Evolutionary conservation across 805 yeast genomes (phyloP).

Genomic region (Metschnikowia vanudenii): DNA sequence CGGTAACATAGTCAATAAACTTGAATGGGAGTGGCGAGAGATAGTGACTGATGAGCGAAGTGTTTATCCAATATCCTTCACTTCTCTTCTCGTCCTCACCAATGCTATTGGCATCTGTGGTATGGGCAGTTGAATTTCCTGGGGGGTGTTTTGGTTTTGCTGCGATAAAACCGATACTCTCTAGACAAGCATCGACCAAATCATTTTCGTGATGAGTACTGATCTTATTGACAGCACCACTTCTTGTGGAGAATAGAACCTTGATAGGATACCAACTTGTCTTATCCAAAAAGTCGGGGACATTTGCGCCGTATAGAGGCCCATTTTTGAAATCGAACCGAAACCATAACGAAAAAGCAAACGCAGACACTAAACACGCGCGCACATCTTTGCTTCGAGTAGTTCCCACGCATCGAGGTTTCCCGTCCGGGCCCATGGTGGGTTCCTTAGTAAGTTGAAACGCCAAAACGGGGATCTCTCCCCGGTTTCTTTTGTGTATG

Average conservation of each 20-base stretch:
- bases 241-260: background rate
- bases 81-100: conserved; percentile 1
- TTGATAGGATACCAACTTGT: conserved; percentile 1
- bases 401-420: background rate
- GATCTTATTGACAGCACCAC: background rate
- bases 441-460: background rate
- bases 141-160: background rate
- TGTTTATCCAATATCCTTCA: conserved; percentile 2
- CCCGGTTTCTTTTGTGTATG: background rate
- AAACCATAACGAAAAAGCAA: conserved; percentile 7
- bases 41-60: background rate
- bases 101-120: conserved; percentile 2
- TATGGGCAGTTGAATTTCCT: background rate
- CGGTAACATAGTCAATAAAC: conserved; percentile 2
- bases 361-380: conserved; percentile 5
- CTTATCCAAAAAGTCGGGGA: background rate
- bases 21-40: background rate
- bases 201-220: background rate
- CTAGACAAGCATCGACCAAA: background rate
- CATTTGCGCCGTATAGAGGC: conserved; percentile 1
- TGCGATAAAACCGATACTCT: background rate
- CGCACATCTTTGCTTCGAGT: conserved; percentile 6
- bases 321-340: conserved; percentile 5
- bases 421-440: background rate
- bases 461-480: background rate